Base-by-base conservation (phyloP, 352 stramenopile species). In the Globisporangium cederbergense region DNA sequence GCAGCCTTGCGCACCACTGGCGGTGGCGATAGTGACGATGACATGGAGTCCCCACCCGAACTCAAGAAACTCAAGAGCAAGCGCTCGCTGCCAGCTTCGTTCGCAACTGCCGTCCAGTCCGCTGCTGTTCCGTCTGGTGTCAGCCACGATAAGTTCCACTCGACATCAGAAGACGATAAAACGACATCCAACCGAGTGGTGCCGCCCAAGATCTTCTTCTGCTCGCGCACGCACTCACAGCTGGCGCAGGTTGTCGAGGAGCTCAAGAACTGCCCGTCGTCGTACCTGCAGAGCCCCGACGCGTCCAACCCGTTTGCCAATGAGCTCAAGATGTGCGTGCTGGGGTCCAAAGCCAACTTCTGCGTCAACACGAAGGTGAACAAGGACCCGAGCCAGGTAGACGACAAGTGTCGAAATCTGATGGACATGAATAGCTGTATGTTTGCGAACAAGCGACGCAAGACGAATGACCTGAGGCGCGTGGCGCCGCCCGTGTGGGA, bases 161-260 rank as follows among this genome's bases (percentile, higher is more conserved):
- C 66, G 3, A 62, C 42, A 7, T 49, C 45, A 40, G 25, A 28
- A 28, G 30, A 46, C 32, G 25, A 40, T 6, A 36, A 55, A 3
- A 58, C 4, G 9, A 65, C 64, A n/a, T 56, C 25, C 18, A 36
- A 30, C 18, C 71, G 73, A 6, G 66, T 88, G 22, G 60, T 62
- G 61, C 80, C 80, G 22, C 85, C 81, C 13, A 77, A 76, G 36
- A 96, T 96, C 59, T 95, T 83, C 67, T 96, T 95, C 54, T 93
- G 85, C 64, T 96, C 88, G n/a, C 83, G 88, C 0, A 96, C 88
- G 42, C 88, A 96, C 60, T 95, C 86, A 57, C 87, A 96, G 67
- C 54, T 96, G 14, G 70, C 86, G 16, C 88, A 96, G 71, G 84
- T 93, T 25, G 73, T 91, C 11, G 75, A 90, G 16, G 84, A 95